These are phyloP conservation scores for Yamadazyma philogaea DNA, from an alignment of 805 yeast genomes.

Conservation along the genomic window DNA sequence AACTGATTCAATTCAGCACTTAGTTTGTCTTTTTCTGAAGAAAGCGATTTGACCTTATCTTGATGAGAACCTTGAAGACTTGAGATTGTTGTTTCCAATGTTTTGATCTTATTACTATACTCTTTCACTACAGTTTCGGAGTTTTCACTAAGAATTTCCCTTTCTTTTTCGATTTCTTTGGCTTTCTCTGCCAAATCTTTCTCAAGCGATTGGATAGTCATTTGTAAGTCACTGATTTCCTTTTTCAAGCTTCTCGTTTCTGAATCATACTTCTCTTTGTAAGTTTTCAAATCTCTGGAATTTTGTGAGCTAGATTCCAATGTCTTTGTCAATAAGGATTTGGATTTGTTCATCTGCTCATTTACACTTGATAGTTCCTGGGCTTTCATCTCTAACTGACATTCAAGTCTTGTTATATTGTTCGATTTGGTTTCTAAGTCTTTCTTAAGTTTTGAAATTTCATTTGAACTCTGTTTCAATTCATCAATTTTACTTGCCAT, in stretches of 20 bases:
- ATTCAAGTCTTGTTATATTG: neutral
- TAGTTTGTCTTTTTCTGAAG: slow-evolving; percentile 5
- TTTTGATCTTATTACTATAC: slow-evolving; percentile 44
- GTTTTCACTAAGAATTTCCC: slow-evolving; percentile 44
- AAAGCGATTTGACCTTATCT: neutral
- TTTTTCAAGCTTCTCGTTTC: slow-evolving; percentile 18
- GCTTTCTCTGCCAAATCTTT: slow-evolving; percentile 34
- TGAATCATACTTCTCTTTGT: slow-evolving; percentile 13
- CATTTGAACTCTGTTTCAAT: neutral
- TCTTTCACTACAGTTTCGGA: slow-evolving; percentile 51
- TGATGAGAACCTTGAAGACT: slow-evolving; percentile 15
- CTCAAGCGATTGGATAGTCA: slow-evolving; percentile 26
- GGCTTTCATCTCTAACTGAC: neutral
- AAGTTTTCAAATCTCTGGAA: neutral
- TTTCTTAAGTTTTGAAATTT: neutral
- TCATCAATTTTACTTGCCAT: neutral
- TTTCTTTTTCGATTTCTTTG: slow-evolving; percentile 49
- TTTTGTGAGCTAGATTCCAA: neutral
- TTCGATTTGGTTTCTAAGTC: neutral
- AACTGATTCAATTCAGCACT: slow-evolving; percentile 7
- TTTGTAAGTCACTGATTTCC: slow-evolving; percentile 22
- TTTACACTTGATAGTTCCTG: neutral
- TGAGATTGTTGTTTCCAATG: slow-evolving; percentile 35
- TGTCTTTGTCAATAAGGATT: neutral
- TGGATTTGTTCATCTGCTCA: neutral